phyloP scores from a whole-genome alignment of 2,329 filamentous ascomycete genomes.

The Trichoderma atrobrunneum region DNA sequence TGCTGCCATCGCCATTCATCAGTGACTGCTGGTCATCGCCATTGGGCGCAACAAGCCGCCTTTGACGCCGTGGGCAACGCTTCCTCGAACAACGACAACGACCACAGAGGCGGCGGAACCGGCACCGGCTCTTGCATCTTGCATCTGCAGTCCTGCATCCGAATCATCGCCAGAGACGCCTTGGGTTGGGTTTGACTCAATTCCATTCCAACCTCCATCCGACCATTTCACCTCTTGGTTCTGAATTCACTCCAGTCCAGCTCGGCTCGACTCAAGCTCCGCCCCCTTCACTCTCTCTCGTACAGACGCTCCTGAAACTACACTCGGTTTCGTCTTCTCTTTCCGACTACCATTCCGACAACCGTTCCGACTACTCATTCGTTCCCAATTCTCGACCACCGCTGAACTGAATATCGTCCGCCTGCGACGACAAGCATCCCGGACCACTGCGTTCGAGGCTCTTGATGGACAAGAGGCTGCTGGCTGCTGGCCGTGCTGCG shows the following conservation, averaged over 20 bases:
- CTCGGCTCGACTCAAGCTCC: neutral
- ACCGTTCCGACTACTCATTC: neutral
- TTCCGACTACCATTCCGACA: neutral
- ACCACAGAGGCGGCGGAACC: neutral
- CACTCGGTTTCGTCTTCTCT: neutral
- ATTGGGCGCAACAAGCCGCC: neutral
- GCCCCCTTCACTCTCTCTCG: neutral
- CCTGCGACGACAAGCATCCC: neutral
- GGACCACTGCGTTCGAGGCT: slow-evolving; percentile 21
- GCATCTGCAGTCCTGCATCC: neutral
- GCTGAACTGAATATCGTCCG: neutral
- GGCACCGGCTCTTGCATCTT: neutral
- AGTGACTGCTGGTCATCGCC: neutral
- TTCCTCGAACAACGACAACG: neutral
- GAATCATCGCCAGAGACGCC: neutral
- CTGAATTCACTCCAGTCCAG: neutral
- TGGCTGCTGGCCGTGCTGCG: slow-evolving; percentile 36
- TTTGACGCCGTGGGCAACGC: neutral
- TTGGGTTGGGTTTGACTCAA: neutral
- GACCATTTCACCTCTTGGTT: neutral
- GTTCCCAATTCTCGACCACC: neutral
- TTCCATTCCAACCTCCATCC: neutral
- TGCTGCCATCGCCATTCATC: neutral
- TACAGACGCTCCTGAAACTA: neutral
- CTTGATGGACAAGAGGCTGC: slow-evolving; percentile 40